Base-by-base conservation (phyloP, 2,329 filamentous ascomycete genomes). In the Tolypocladium ovalisporum region DNA sequence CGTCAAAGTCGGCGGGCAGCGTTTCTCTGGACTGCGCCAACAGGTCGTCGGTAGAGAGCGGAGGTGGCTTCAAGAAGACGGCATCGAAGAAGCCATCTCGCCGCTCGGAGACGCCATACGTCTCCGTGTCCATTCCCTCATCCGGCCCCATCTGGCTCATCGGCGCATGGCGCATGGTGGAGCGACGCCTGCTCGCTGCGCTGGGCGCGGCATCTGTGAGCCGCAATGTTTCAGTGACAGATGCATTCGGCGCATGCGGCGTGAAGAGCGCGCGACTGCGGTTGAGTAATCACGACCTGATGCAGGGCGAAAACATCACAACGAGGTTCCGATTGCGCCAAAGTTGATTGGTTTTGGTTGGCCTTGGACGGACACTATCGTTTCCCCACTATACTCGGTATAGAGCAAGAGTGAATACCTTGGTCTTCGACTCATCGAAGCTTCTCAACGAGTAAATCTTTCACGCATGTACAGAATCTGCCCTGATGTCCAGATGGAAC, bases 41-140 rank as follows among this genome's bases (percentile, higher is more conserved):
- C 19, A 80, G 67, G 17, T 75, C 69, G 3, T 74, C 67, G 15
- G 65, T 63, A 55, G 76, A 67, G 15, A 72, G 56, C 3, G 72
- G 65, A 4, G 72, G 66, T 1, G 76, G 73, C 51, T 74, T 74
- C n/a, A 75, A 63, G 59, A 79, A 82, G 40, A 73, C 61, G 36
- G 75, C 75, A 59, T 79, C 76, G 56, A 79, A 79, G 64, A 77
- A 78, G 55, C 75, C 73, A 61, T 78, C 76, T 36, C 76, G 68
- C 22, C 71, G 62, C 63, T 79, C 76, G 7, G 65, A 64, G 34
- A 78, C 66, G 32, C 75, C 76, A 60, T 76, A 77, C 2, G 73
- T 73, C 40, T 75, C 68, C 36, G 67, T 67, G 35, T 71, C 69
- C 13, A 74, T 64, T 49, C 70, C 68, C 24, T 69, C 64, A 37